Percentiles rank a stretch among this genome's conserved stretches.
Conservation (phyloP, 805 yeast species). For the Brettanomyces nanus region DNA sequence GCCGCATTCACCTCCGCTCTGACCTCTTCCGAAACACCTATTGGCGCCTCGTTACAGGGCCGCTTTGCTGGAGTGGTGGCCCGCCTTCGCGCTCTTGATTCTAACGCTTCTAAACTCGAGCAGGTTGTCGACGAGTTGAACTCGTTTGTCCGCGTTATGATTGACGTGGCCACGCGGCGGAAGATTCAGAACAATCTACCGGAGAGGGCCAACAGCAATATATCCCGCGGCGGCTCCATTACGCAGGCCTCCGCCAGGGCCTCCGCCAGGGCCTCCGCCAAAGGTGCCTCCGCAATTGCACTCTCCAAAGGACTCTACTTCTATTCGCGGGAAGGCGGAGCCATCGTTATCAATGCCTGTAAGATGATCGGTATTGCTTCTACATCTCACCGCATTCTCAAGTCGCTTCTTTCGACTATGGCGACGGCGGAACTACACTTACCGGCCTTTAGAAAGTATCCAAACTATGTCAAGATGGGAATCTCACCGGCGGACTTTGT, state of each 20-base stretch:
- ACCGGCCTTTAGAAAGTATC: constrained; percentile 51
- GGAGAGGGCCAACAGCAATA: constrained; percentile 1
- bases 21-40: too few relatives aligned
- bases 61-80: not conserved
- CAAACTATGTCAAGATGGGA: constrained; percentile 51
- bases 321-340: constrained; percentile 61
- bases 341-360: constrained; percentile 24
- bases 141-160: constrained; percentile 53
- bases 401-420: constrained; percentile 35
- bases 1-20: constrained; percentile 14
- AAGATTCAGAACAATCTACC: constrained; percentile 10
- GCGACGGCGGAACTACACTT: constrained; percentile 59
- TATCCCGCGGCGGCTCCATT: constrained; percentile 1
- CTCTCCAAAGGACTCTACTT: constrained; percentile 27
- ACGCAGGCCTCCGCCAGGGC: not conserved
- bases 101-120: constrained; percentile 29
- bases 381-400: constrained; percentile 44
- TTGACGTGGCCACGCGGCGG: constrained; percentile 25
- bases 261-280: not conserved
- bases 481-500: constrained; percentile 56
- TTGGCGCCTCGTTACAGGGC: too few relatives aligned
- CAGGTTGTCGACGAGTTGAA: constrained; percentile 59
- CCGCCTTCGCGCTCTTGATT: constrained; percentile 45
- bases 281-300: not conserved
- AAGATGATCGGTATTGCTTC: constrained; percentile 47